Conservation (phyloP, 2,329 filamentous ascomycete genomes). For the Paecilomyces variotii region DNA sequence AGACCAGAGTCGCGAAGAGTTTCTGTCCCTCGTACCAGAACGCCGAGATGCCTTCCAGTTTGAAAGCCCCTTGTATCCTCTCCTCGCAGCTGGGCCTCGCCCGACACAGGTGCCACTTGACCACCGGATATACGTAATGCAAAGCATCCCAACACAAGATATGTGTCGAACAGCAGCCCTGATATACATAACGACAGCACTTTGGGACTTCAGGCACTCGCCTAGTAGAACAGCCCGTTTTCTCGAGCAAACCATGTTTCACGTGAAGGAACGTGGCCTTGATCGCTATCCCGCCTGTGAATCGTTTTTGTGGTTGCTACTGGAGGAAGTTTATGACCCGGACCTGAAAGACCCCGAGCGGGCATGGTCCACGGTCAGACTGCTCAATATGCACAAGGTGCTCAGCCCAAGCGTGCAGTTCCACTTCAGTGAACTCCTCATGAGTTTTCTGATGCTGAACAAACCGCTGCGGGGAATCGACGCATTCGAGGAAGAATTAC, state of each 20-base stretch:
- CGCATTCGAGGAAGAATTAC: slow-evolving; percentile 26
- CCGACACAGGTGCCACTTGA: slow-evolving; percentile 29
- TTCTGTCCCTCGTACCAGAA: slow-evolving; percentile 20
- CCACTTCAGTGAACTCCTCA: slow-evolving; percentile 31
- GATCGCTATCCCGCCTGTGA: slow-evolving; percentile 30
- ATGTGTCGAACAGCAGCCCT: slow-evolving; percentile 29
- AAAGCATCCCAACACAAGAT: slow-evolving; percentile 23
- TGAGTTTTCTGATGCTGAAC: slow-evolving; percentile 28
- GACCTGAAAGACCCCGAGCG: slow-evolving; percentile 29
- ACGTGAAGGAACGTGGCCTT: slow-evolving; percentile 23
- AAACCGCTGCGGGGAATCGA: slow-evolving; percentile 24
- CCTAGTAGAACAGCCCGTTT: slow-evolving; percentile 25
- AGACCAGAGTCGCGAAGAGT: slow-evolving; percentile 19
- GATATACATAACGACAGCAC: slow-evolving; percentile 30
- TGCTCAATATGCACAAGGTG: slow-evolving; percentile 27
- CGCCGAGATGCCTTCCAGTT: slow-evolving; percentile 27
- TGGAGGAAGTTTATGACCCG: slow-evolving; percentile 27
- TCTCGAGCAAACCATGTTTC: slow-evolving; percentile 16
- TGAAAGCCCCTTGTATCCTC: slow-evolving; percentile 27
- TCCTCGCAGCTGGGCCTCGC: slow-evolving; percentile 35
- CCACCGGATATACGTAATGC: slow-evolving; percentile 30
- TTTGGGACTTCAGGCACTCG: slow-evolving; percentile 27
- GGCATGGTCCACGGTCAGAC: slow-evolving; percentile 28
- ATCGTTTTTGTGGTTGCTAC: slow-evolving; percentile 31
- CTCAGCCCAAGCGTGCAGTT: slow-evolving; percentile 30